A percentile compares a stretch with the other conserved stretches of the same genome.
These are phyloP conservation scores for Asterella californica DNA, from an alignment of 225 moss, liverwort and hornwort genomes.

Conservation along the genomic window DNA sequence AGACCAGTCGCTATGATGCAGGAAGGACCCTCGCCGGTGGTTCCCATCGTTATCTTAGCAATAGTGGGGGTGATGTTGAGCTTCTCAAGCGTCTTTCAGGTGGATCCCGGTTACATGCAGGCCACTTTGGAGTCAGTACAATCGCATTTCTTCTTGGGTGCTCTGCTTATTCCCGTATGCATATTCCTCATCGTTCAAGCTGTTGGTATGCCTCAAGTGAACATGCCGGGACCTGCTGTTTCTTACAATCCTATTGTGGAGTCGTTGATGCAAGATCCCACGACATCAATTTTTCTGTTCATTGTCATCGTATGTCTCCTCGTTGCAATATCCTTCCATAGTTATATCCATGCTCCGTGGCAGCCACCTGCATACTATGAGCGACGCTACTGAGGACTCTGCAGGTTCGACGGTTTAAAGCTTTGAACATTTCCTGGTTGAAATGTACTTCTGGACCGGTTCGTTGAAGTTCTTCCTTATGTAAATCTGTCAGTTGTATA, in stretches of 20 bases:
- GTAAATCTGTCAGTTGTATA: not conserved
- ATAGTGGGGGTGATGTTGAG: slow-evolving; percentile 41
- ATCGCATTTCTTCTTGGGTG: slow-evolving; percentile 40
- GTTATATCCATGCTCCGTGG: slow-evolving; percentile 27
- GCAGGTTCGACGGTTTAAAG: not conserved
- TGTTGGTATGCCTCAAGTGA: slow-evolving; percentile 38
- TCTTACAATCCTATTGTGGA: slow-evolving; percentile 18
- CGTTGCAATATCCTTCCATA: slow-evolving; percentile 33
- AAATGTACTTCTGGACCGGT: not conserved
- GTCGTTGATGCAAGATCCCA: slow-evolving; percentile 27
- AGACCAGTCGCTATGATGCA: slow-evolving; percentile 13
- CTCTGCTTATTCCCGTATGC: slow-evolving; percentile 42
- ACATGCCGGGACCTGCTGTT: slow-evolving; percentile 14
- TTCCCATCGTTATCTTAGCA: slow-evolving; percentile 35
- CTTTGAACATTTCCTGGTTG: not conserved
- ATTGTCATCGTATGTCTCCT: slow-evolving; percentile 28
- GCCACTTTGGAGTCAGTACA: slow-evolving; percentile 22
- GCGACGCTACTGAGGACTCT: not conserved
- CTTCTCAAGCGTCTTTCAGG: slow-evolving; percentile 22
- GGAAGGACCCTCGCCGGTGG: slow-evolving; percentile 29
- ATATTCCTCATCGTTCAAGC: slow-evolving; percentile 37
- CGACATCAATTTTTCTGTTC: slow-evolving; percentile 30
- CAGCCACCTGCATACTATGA: slow-evolving; percentile 15
- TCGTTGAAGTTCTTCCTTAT: not conserved
- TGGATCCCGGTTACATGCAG: slow-evolving; percentile 27